Conservation (phyloP, 371 early-diverging fungal species). For the Haplosporangium sp. region DNA sequence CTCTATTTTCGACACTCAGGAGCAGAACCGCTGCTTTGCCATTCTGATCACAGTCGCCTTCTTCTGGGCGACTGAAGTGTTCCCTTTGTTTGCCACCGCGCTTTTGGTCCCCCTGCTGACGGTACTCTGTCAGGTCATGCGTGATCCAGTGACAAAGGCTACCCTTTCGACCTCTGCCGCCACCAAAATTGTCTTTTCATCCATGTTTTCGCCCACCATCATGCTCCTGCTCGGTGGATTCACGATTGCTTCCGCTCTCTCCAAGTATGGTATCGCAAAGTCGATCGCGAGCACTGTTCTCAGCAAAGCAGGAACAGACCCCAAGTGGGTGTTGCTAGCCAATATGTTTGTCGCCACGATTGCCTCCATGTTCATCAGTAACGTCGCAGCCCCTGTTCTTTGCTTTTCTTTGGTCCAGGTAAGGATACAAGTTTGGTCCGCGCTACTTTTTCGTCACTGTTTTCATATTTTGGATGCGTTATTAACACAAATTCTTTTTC, state of each 20-base stretch:
- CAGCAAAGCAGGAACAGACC: conserved; percentile 75
- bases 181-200: conserved; percentile 75
- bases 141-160: conserved; percentile 52
- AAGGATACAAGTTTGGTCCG: conserved; percentile 8
- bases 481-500: not conserved
- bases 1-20: conserved; percentile 59
- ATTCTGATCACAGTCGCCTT: conserved; percentile 64
- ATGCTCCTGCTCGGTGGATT: conserved; percentile 88
- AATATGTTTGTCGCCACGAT: conserved; percentile 83
- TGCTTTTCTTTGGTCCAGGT: conserved; percentile 81
- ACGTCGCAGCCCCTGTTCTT: conserved; percentile 89
- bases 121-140: conserved; percentile 85
- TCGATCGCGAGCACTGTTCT: conserved; percentile 74
- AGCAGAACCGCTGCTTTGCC: conserved; percentile 73
- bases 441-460: not conserved
- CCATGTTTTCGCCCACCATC: conserved; percentile 88
- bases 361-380: conserved; percentile 83
- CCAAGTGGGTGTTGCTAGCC: conserved; percentile 73
- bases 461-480: not conserved
- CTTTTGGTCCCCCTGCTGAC: conserved; percentile 89
- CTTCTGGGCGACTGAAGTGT: conserved; percentile 79
- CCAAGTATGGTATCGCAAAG: conserved; percentile 81
- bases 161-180: conserved; percentile 67
- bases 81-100: conserved; percentile 95
- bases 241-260: conserved; percentile 82